Conservation (phyloP, 768 basidiomycete genomes). For the Infundibulicybe gibba region DNA sequence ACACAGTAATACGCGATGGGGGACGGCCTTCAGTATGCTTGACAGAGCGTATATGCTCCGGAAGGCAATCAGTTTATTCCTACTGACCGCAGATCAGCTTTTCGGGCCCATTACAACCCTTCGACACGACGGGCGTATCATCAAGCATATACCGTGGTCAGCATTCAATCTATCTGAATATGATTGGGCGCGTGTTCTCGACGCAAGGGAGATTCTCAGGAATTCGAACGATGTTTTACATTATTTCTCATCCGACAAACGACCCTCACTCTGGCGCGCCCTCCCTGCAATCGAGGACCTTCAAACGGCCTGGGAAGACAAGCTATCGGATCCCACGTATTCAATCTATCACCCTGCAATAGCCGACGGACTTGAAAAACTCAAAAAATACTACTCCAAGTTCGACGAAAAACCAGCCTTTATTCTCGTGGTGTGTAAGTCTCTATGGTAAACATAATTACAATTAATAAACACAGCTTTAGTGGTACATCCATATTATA, state of each 20-base stretch:
- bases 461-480: slow-evolving; percentile 15
- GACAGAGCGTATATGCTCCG: neutral
- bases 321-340: no score
- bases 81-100: slow-evolving; percentile 14
- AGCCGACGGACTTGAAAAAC: no score
- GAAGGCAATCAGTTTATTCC: slow-evolving; percentile 10
- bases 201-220: neutral
- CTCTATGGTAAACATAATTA: no score
- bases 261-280: no score
- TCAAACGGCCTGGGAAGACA: no score
- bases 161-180: slow-evolving; percentile 13
- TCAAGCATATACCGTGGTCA: slow-evolving; percentile 22
- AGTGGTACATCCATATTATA: slow-evolving; percentile 29
- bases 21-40: neutral
- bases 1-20: neutral
- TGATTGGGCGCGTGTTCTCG: slow-evolving; percentile 17
- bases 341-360: no score
- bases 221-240: no score
- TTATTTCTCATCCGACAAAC: no score
- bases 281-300: no score
- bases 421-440: neutral
- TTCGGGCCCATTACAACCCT: slow-evolving; percentile 26
- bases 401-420: neutral
- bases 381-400: no score
- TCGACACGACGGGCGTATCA: slow-evolving; percentile 5